Conservation (phyloP, 139 green algal genomes). For the Chlorella sorokiniana region DNA sequence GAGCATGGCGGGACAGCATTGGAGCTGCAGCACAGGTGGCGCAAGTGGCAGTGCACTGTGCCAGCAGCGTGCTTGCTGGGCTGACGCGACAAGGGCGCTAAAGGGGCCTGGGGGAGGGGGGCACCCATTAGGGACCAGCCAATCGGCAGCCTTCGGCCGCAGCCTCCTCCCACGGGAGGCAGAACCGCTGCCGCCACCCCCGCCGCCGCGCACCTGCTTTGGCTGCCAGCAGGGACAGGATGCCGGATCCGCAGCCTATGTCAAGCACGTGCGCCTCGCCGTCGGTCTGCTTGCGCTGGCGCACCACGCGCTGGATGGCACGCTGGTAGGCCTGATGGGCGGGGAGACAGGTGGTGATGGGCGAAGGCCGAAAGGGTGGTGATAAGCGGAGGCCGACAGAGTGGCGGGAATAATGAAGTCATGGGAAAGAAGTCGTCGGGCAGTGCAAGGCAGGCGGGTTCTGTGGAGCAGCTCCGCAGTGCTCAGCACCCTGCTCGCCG, state of each 20-base stretch:
- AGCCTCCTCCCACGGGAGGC: too few species aligned
- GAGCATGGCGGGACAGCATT: not conserved
- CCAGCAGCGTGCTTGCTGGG: not conserved
- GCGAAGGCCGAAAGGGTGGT: not conserved
- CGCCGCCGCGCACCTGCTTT: slow-evolving; percentile 43
- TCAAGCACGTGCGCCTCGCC: slow-evolving; percentile 76
- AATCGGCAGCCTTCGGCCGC: too few species aligned
- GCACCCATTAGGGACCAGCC: too few species aligned
- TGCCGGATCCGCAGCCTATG: slow-evolving; percentile 82
- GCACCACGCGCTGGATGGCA: slow-evolving; percentile 56
- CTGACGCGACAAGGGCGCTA: too few species aligned
- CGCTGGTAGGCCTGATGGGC: slow-evolving; percentile 42
- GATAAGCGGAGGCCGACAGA: not conserved
- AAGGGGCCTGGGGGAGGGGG: too few species aligned
- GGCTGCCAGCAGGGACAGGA: slow-evolving; percentile 72
- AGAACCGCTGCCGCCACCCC: not conserved
- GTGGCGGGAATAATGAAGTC: not conserved
- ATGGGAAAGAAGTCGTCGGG: not conserved
- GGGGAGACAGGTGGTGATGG: not conserved
- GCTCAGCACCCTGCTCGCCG: not conserved
- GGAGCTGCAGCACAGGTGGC: too few species aligned
- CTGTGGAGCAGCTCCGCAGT: too few species aligned
- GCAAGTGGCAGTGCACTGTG: not conserved
- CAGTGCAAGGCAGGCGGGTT: too few species aligned
- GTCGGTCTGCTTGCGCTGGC: slow-evolving; percentile 14